Percentiles rank a stretch among this genome's conserved stretches.
Conservation (phyloP, 345 rosid genomes). For the Gossypium raimondii region DNA sequence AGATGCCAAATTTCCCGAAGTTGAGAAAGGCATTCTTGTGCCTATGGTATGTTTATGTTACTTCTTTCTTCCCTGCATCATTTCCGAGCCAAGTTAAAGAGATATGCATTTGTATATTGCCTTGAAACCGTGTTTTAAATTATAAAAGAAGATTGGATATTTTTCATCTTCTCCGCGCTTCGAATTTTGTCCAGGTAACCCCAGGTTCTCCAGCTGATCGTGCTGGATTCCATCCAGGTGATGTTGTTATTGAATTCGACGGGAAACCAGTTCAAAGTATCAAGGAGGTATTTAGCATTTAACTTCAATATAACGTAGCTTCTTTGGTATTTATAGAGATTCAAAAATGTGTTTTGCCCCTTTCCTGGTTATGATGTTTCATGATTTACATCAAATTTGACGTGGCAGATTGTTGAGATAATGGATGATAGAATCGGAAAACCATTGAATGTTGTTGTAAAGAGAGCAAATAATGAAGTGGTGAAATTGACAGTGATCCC, state of each 20-base stretch:
- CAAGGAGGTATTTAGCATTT: conserved; percentile 46
- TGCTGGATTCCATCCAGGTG: conserved; percentile 87
- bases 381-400: not conserved
- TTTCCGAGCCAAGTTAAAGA: not conserved
- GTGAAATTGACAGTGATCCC: conserved; percentile 56
- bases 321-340: not conserved
- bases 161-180: not conserved
- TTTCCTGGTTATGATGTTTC: no score
- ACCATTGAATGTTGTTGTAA: conserved; percentile 50
- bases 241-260: conserved; percentile 68
- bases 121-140: not conserved
- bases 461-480: conserved; percentile 46
- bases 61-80: not conserved
- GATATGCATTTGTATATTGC: not conserved
- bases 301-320: not conserved
- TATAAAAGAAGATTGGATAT: not conserved
- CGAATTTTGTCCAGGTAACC: conserved; percentile 48
- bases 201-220: conserved; percentile 86
- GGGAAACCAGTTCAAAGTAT: conserved; percentile 72
- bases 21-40: conserved; percentile 66
- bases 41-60: conserved; percentile 45
- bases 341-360: not conserved
- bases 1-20: conserved; percentile 63
- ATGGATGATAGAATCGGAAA: conserved; percentile 64
- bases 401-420: conserved; percentile 57